Evolutionary conservation across 1,284 basidiomycete species (phyloP), one percentile per base, ranked within the genome.

Genomic region (Puccinia horiana): DNA sequence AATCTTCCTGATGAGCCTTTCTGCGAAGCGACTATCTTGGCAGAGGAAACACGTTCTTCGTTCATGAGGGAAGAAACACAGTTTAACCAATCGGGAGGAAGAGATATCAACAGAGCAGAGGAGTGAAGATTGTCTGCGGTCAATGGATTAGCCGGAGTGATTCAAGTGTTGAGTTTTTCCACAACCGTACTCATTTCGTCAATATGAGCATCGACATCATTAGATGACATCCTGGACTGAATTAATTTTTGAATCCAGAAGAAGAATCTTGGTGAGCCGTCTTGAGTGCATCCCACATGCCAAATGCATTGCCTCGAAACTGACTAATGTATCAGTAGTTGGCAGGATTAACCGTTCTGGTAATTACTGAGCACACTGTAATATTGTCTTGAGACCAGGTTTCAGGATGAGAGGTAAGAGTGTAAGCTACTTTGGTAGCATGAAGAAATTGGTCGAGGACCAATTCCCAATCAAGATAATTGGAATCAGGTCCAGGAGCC

Each of bases 31-130:
- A 67, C 32, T 11, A 74, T 74, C 11, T 37, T 23, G 3, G 37
- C 47, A 26, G 70, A 42, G 3, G 29, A 18, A 6, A 74, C 42
- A 18, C 29, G 35, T n/a, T n/a, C n/a, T n/a, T n/a, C n/a, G n/a
- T n/a, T n/a, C n/a, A n/a, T n/a, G n/a, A n/a, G 69, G 18, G 69
- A 40, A 4, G 26, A 72, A 16, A 72, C 69, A 26, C 69, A 72
- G n/a, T 47, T 18, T 2, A 72, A 9, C 69, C 69, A 72, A 32
- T 72, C 37, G 14, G 37, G 11, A 3, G 69, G 69, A 29, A 72
- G 6, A 29, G 69, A 72, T 2, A 40, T 72, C 40, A 72, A 26
- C 9, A 72, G 69, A 18, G 69, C 69, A 3, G 69, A 20, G 9
- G 69, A 40, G 69, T 72, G 40, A 12, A 72, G n/a, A 29, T 74